Base-by-base conservation (phyloP, 805 yeast genomes). In the Candida nitratophila region DNA sequence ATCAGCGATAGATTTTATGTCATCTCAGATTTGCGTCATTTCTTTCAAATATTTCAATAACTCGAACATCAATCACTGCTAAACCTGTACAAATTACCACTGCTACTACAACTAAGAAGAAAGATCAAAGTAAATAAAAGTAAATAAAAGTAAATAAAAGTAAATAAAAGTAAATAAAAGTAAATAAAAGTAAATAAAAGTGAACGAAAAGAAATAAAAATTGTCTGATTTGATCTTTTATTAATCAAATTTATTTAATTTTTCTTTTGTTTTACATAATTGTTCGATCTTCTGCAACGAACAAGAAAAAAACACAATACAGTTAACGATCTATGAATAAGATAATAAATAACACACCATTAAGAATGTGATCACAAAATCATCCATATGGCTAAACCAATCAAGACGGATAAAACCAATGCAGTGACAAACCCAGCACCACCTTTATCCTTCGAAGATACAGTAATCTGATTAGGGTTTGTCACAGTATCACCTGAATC, bases 401-500 rank as follows among this genome's bases (percentile, higher is more conserved):
- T 59, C 21, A 88, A 54, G 3, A 71, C 59, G 2, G 77, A 76
- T 50, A 87, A 61, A 1, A 84, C 80, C 6, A 87, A 62, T 0
- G 90, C 95, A 0, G 99, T 91, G 37, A 87, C 62, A 20, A 90
- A 69, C 40, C 95, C 95, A 1, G 97, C 96, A 41, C 98, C 98
- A 2, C 88, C 96, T 54, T 73, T 76, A 57, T 87, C 96, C 47
- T 76, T 79, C 0, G 68, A 61, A 1, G 78, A 68, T 37, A 89
- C 77, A 1, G 60, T 65, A 40, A 82, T 60, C 38, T 56, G 59
- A 51, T 76, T 72, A 9, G 45, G 49, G 30, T 51, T 62, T 2
- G 74, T 51, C 48, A 64, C 57, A 8, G 73, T 59, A 41, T 81
- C 83, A 9, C 76, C 78, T 37, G 71, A 64, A 4, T 76, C 73